Percentiles rank a stretch among this genome's conserved stretches.
These are phyloP conservation scores for Schoenoplectus triqueter DNA, from an alignment of 202 grass and related monocot species.

Conservation along the genomic window DNA sequence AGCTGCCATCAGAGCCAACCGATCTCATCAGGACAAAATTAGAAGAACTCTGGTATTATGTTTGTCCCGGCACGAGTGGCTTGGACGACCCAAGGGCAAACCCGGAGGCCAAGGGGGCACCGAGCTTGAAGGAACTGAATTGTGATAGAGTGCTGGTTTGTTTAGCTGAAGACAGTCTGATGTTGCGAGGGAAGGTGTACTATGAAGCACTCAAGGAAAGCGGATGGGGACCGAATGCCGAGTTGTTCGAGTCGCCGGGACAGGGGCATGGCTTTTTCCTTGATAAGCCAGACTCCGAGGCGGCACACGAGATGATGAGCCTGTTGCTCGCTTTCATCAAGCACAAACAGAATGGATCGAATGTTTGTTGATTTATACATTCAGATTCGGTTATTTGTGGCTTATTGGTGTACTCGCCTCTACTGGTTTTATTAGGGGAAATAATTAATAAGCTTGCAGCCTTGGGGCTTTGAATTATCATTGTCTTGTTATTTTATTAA, in stretches of 20 bases:
- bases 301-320: constrained; percentile 57
- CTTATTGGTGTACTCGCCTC: neutral
- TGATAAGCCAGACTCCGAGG: constrained; percentile 44
- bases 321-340: constrained; percentile 55
- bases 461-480: too few relatives aligned
- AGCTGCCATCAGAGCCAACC: constrained; percentile 40
- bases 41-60: constrained; percentile 37
- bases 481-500: too few relatives aligned
- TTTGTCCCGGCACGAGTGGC: constrained; percentile 33
- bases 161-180: constrained; percentile 43
- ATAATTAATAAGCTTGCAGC: too few relatives aligned
- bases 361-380: neutral
- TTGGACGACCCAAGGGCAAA: constrained; percentile 54
- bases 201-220: constrained; percentile 42
- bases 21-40: neutral
- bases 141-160: constrained; percentile 48
- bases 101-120: constrained; percentile 43
- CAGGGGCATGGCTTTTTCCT: constrained; percentile 56
- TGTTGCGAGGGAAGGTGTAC: constrained; percentile 42
- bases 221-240: constrained; percentile 21
- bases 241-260: constrained; percentile 46
- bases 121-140: constrained; percentile 36
- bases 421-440: neutral
- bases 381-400: neutral
- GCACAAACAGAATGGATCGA: neutral